Conservation (phyloP, 2,329 filamentous ascomycete species). For the Penicillium sp. region DNA sequence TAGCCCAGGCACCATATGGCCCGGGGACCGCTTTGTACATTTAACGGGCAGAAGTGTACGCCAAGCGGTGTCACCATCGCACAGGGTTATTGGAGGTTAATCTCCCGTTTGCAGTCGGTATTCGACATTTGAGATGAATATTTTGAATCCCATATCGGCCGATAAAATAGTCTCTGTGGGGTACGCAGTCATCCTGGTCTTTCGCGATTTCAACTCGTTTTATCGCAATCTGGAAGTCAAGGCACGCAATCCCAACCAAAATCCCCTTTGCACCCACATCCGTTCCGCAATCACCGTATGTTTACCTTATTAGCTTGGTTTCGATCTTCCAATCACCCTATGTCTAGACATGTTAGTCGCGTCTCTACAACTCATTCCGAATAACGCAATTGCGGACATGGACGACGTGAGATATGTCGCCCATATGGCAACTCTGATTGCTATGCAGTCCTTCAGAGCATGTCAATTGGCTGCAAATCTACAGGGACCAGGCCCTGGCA, state of each 20-base stretch:
- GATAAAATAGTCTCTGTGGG: background rate
- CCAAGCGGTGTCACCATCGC: background rate
- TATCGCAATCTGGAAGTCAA: slow-evolving; percentile 5
- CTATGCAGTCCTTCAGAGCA: background rate
- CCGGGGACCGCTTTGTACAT: slow-evolving; percentile 22
- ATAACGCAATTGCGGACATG: slow-evolving; percentile 10
- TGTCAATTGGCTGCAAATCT: background rate
- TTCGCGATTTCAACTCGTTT: background rate
- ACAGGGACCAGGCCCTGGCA: background rate
- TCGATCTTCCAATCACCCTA: background rate
- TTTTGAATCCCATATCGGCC: slow-evolving; percentile 1
- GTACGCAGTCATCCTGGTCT: background rate
- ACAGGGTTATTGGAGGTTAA: background rate
- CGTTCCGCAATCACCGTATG: background rate
- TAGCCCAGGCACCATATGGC: slow-evolving; percentile 39
- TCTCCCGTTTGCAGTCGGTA: background rate
- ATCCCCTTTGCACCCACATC: background rate
- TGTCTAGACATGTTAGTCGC: too few species aligned
- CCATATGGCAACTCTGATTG: slow-evolving; percentile 3
- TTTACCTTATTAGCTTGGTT: background rate
- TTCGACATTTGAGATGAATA: background rate
- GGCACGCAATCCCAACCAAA: slow-evolving; percentile 9
- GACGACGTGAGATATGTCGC: slow-evolving; percentile 7
- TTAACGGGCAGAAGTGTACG: background rate
- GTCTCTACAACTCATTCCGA: background rate